These are phyloP conservation scores for Forsythia viridissima DNA, from an alignment of 257 asterid genomes.

Conservation along the genomic window DNA sequence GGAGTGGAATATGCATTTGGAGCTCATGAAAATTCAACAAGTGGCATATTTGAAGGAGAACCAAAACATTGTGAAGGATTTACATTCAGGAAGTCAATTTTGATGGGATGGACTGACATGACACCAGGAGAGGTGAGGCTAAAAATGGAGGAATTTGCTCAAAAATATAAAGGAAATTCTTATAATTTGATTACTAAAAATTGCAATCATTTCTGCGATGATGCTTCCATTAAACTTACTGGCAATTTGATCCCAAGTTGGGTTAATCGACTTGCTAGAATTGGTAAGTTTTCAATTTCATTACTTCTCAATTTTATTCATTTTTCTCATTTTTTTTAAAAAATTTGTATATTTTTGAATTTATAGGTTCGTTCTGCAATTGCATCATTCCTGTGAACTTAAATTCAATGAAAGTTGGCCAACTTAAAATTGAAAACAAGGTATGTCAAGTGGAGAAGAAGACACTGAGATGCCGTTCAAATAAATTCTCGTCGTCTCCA, in stretches of 20 bases:
- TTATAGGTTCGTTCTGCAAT: constrained; percentile 39
- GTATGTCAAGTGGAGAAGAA: constrained; percentile 34
- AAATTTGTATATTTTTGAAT: neutral
- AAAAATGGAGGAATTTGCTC: constrained; percentile 44
- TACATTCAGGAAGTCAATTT: constrained; percentile 47
- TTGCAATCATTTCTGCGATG: constrained; percentile 55
- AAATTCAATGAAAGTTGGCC: constrained; percentile 39
- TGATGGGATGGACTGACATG: constrained; percentile 56
- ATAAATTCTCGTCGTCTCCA: constrained; percentile 6
- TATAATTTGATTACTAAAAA: constrained; percentile 46
- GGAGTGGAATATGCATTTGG: constrained; percentile 58
- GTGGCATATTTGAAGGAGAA: constrained; percentile 56
- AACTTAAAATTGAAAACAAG: constrained; percentile 41
- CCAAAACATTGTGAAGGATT: constrained; percentile 53
- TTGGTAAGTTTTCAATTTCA: constrained; percentile 26
- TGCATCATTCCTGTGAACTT: constrained; percentile 44
- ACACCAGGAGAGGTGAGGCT: constrained; percentile 29
- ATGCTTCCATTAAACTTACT: constrained; percentile 43
- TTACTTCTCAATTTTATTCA: too few species aligned
- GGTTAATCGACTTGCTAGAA: constrained; percentile 53
- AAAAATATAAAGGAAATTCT: constrained; percentile 42
- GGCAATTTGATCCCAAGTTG: constrained; percentile 46
- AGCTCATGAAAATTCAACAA: constrained; percentile 49
- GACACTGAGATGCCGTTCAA: constrained; percentile 31
- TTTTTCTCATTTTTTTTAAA: too few species aligned